Evolutionary conservation across 768 basidiomycete genomes (phyloP), one percentile per base, ranked within the genome.

Genomic region (Xerocomellus dryophilus): DNA sequence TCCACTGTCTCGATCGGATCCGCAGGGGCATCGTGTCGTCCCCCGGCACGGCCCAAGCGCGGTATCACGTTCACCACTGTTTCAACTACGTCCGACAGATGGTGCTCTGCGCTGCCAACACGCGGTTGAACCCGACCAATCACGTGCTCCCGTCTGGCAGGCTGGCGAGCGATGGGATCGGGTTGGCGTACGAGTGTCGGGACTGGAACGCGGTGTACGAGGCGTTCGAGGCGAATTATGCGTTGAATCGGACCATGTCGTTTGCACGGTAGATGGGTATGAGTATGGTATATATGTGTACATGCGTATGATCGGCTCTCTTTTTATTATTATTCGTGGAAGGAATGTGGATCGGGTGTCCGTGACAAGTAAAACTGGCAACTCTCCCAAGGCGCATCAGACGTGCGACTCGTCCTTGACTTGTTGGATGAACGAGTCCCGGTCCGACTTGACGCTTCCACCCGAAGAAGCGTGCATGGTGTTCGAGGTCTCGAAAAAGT

Each of bases 31-130:
- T 72, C 50, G 42, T 49, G 2, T 41, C 38, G 14, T 9, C 27
- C 25, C 6, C 29, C 29, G 29, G 29, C 29, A 43, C 27, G 4
- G 17, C 7, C 9, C 51, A 44, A 3, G 54, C 36, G 6, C 58
- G 53, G 48, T 34, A 49, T n/a, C 62, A 64, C 35, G 56, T 32
- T 23, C 57, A 65, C 10, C 74, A 77, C 34, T 76, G 74, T 43
- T 53, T 77, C 58, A 77, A 76, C 51, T 76, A 77, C 32, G 53
- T 77, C 17, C 61, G 70, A 4, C 72, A 76, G 65, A 70, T 69
- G 66, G 50, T 75, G 0, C 57, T 72, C 27, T 77, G 75, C 39
- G 66, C 67, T 1, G 67, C 66, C 4, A 68, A 75, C 49, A 64
- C 66, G 23, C 62, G 67, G 25, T 32, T 76, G 55, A 67, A 68